Evolutionary conservation across 2,329 filamentous ascomycete genomes (phyloP), one percentile per base, ranked within the genome.

Genomic region (Berkeleyomyces rouxiae): DNA sequence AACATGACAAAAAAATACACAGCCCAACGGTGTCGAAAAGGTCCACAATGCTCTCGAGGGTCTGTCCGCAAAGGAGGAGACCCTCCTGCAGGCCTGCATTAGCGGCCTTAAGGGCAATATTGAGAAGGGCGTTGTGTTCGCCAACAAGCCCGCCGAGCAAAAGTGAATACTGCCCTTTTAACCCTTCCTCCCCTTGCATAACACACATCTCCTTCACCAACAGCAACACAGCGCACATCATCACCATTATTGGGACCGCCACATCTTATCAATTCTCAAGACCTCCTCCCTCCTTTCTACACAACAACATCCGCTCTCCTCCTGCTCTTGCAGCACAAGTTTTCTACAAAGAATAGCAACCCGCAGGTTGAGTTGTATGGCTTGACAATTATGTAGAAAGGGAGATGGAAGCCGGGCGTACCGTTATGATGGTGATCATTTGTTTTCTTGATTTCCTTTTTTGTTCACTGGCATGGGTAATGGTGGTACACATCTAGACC

Each of bases 81-180:
- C 82, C 71, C 84, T 97, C 67, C 82, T 97, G 70, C 79, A 87
- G 70, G 85, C 83, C 71, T 83, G 82, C 73, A 81, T 88, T 73
- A 79, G 82, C 69, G 92, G 87, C 68, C 83, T 97, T 67, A 87
- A 90, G 80, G 86, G 83, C 78, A 97, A 97, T 79, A 96, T 99
- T 74, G 78, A 83, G 72, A 96, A 97, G 84, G 93, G 93, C 73
- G 79, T 96, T 72, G 83, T 85, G 73, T 99, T 97, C 74, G 86
- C 86, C 75, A 81, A 88, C 79, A 91, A 86, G 81, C 84, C 88
- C 74, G 87, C 90, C 72, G 64, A 61, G 44, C 84, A 90, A 83
- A 91, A 91, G 88, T 91, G 84, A 88, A 74, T 70, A 70, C 66
- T 64, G 69, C 69, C 69, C 63, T 47, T 37, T 33, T 46, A 58